Conservation (phyloP, 331 rosid genomes). For the Saraca asoca region DNA sequence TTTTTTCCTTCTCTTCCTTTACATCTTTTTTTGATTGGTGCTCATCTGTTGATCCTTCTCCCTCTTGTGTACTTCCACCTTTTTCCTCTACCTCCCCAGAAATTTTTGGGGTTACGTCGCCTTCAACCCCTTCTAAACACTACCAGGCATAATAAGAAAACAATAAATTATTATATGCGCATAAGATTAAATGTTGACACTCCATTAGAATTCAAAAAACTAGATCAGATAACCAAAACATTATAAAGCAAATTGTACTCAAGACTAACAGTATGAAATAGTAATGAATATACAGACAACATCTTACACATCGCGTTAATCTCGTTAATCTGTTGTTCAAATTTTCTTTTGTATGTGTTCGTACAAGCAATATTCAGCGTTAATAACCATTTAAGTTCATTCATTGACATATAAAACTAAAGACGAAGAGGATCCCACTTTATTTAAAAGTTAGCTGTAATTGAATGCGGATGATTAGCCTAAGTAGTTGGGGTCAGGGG, state of each 20-base stretch:
- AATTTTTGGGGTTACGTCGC: conserved; percentile 50
- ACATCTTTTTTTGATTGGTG: conserved; percentile 47
- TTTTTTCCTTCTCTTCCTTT: conserved; percentile 61
- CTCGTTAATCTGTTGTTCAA: too few species aligned
- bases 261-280: background rate
- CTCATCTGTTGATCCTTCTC: conserved; percentile 47
- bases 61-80: conserved; percentile 44
- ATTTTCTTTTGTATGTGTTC: too few species aligned
- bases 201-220: conserved; percentile 24
- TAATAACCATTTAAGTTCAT: background rate
- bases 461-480: background rate
- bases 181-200: conserved; percentile 2
- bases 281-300: conserved; percentile 4
- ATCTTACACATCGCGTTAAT: background rate
- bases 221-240: background rate
- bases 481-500: conserved; percentile 21
- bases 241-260: conserved; percentile 4
- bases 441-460: background rate
- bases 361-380: background rate
- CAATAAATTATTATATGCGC: conserved; percentile 22
- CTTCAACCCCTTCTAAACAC: conserved; percentile 70
- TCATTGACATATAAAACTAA: conserved; percentile 1
- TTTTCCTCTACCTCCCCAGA: conserved; percentile 56
- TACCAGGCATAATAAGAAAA: conserved; percentile 36
- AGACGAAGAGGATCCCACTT: background rate